These are phyloP conservation scores for Skeletonema marinoi DNA, from an alignment of 108 stramenopile genomes.

Conservation along the genomic window DNA sequence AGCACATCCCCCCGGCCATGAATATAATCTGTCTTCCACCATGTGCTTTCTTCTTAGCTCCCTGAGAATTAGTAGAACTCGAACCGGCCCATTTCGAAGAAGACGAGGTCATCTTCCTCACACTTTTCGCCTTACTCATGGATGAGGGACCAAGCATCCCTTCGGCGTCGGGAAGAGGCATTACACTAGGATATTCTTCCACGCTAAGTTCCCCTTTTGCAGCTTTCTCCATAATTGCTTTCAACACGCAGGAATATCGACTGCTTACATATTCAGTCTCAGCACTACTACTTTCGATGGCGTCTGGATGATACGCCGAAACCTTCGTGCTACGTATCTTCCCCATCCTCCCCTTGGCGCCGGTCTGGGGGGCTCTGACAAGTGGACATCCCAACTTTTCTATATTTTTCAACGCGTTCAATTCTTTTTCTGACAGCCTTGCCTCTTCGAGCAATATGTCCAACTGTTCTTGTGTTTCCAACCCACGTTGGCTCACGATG, in stretches of 20 bases:
- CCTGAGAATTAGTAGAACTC: background rate
- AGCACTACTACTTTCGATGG: slow-evolving; percentile 55
- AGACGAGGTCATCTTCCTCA: slow-evolving; percentile 45
- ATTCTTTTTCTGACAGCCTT: slow-evolving; percentile 54
- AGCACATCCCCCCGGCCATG: slow-evolving; percentile 87
- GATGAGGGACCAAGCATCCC: slow-evolving; percentile 17
- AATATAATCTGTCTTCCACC: slow-evolving; percentile 88
- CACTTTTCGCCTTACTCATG: slow-evolving; percentile 40
- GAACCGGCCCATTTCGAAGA: slow-evolving; percentile 61
- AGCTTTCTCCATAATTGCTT: slow-evolving; percentile 70
- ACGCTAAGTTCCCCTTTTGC: slow-evolving; percentile 66
- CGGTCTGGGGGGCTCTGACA: slow-evolving; percentile 15
- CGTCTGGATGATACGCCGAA: slow-evolving; percentile 11
- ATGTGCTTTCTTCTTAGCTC: slow-evolving; percentile 36
- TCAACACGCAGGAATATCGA: slow-evolving; percentile 81
- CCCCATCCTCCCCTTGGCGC: background rate
- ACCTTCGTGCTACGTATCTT: slow-evolving; percentile 29
- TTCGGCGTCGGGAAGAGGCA: slow-evolving; percentile 79
- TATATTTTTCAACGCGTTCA: slow-evolving; percentile 63
- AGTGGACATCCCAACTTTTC: slow-evolving; percentile 74
- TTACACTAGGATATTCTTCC: slow-evolving; percentile 87
- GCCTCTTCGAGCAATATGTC: slow-evolving; percentile 73
- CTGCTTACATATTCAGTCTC: slow-evolving; percentile 69
- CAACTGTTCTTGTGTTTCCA: slow-evolving; percentile 56
- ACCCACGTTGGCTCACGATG: slow-evolving; percentile 83